Percentiles rank a stretch among this genome's conserved stretches.
Conservation (phyloP, 371 early-diverging fungal genomes). For the Apophysomyces elegans region DNA sequence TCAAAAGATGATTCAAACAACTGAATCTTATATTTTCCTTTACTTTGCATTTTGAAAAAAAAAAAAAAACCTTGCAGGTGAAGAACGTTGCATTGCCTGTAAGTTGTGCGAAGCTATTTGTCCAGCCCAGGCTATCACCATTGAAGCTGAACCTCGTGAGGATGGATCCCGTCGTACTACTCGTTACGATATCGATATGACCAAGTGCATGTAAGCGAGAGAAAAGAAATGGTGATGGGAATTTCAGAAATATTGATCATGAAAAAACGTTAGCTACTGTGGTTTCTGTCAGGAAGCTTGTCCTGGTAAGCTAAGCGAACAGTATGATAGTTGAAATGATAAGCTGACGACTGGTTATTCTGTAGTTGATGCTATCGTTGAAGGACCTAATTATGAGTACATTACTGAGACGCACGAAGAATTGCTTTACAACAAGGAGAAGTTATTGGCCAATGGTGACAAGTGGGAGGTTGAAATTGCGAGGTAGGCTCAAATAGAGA, state of each 20-base stretch:
- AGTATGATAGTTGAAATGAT: not conserved
- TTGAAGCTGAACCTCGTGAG: conserved; percentile 96
- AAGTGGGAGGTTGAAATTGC: conserved; percentile 96
- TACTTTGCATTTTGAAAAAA: too few relatives aligned
- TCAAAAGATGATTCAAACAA: not conserved
- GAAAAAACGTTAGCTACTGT: conserved; percentile 65
- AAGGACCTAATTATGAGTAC: conserved; percentile 96
- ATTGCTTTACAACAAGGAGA: conserved; percentile 97
- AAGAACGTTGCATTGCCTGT: conserved; percentile 98
- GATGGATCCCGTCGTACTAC: conserved; percentile 97
- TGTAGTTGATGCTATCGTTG: conserved; percentile 96
- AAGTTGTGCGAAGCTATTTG: conserved; percentile 98
- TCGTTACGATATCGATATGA: conserved; percentile 99
- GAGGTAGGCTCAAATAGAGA: conserved; percentile 39
- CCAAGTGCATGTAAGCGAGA: conserved; percentile 83
- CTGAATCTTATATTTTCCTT: too few relatives aligned
- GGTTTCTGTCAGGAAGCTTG: conserved; percentile 94
- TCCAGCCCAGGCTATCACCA: conserved; percentile 99
- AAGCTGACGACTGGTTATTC: not conserved
- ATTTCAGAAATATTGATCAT: conserved; percentile 35
- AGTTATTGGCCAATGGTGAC: conserved; percentile 96
- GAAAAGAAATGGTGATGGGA: not conserved
- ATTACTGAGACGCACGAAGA: conserved; percentile 97
- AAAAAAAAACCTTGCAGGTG: conserved; percentile 64
- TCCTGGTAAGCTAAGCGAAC: conserved; percentile 38